Evolutionary conservation across 2,329 filamentous ascomycete species (phyloP).

Genomic region (Monascus ruber): DNA sequence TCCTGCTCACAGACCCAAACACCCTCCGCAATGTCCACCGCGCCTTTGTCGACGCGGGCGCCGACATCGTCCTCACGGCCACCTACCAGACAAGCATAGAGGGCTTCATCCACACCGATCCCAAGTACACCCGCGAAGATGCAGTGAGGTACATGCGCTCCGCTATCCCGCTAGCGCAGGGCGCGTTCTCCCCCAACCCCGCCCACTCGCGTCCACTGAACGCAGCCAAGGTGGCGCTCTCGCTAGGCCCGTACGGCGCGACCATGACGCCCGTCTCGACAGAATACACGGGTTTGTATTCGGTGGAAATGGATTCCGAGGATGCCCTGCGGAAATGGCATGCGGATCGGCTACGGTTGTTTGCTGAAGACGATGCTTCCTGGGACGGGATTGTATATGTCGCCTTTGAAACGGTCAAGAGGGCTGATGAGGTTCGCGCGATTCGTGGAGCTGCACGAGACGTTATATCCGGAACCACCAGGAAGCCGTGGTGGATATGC

Average conservation of each 20-base stretch:
- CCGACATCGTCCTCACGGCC: conserved; percentile 54
- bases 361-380: conserved; percentile 31
- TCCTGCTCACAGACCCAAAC: conserved; percentile 44
- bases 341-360: conserved; percentile 41
- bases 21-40: conserved; percentile 46
- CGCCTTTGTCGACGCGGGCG: conserved; percentile 45
- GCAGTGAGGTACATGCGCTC: conserved; percentile 33
- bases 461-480: conserved; percentile 8
- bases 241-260: conserved; percentile 56
- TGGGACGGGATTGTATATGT: conserved; percentile 40
- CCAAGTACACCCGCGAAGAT: conserved; percentile 32
- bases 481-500: conserved; percentile 47
- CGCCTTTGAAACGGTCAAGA: conserved; percentile 55
- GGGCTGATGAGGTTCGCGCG: conserved; percentile 50
- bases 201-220: conserved; percentile 6
- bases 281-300: conserved; percentile 55
- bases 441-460: conserved; percentile 37
- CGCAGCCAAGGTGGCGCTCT: conserved; percentile 38
- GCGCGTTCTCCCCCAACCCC: conserved; percentile 7
- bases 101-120: conserved; percentile 44
- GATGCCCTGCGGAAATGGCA: conserved; percentile 47
- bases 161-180: conserved; percentile 25
- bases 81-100: conserved; percentile 54
- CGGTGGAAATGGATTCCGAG: conserved; percentile 34
- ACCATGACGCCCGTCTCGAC: conserved; percentile 51